Base-by-base conservation (phyloP, 2,329 filamentous ascomycete genomes). In the Akanthomyces lecanii region DNA sequence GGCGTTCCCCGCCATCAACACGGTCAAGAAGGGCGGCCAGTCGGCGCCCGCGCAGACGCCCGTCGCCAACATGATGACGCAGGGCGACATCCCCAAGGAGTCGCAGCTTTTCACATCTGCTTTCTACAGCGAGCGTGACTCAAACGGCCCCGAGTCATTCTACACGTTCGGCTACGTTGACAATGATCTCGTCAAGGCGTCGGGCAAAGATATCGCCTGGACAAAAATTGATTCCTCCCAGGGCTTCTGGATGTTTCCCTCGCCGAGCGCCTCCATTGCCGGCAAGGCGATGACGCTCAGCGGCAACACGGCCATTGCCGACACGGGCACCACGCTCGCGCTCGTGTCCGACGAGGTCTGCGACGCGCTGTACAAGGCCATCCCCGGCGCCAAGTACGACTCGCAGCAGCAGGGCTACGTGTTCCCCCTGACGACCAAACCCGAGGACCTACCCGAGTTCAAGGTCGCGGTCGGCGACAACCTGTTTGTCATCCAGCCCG, bases 101-200 rank as follows among this genome's bases (percentile, higher is more conserved):
- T 61, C 59, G 50, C 59, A 61, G 59, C 76, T 93, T 45, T 89
- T 93, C 75, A 90, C 89, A 0, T 88, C 87, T 28, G 82, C 89
- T 64, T 79, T 94, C 48, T 84, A 85, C 69, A 81, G 83, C 66
- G 79, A 70, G 48, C 65, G 69, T 18, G 66, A 72, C 69, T 61
- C 59, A 21, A 28, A 54, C 21, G 59, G 36, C 4, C 50, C 59
- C 7, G 30, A 62, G 66, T 65, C 56, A 4, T 59, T 53, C 14
- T 93, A 91, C 75, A 87, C 91, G 70, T 93, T 93, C 69, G 90
- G 90, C 65, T 81, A 74, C 68, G 86, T 93, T 69, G 88, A 93
- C 71, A 71, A 70, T 1, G 76, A 76, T 63, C 86, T 89, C 68
- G 89, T 89, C 73, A 78, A 73, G 2, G 89, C 89, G 36, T 69